phyloP scores from a whole-genome alignment of 2,329 filamentous ascomycete species.

The Phyllosticta citriasiana region DNA sequence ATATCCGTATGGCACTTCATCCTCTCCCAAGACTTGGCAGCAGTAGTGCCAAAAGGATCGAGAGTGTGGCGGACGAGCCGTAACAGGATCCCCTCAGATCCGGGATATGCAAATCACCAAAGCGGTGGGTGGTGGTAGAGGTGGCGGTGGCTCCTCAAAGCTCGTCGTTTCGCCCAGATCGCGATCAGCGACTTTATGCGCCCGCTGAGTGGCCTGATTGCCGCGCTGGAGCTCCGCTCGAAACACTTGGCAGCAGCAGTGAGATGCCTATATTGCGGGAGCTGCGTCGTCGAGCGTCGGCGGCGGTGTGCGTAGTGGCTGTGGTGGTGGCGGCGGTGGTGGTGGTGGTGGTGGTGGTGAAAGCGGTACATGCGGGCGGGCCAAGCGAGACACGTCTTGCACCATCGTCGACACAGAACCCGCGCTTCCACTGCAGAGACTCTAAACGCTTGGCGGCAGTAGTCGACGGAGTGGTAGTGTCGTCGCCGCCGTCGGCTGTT shows the following conservation, averaged over 20 bases:
- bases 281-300: not conserved
- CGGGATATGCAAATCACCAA: not conserved
- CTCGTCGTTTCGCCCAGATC: not conserved
- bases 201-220: not conserved
- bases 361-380: not conserved
- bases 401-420: not conserved
- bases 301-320: not conserved
- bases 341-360: not conserved
- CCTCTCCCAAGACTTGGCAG: not conserved
- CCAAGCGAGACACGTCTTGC: not conserved
- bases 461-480: not conserved
- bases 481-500: not conserved
- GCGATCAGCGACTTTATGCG: not conserved
- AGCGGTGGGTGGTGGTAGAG: not conserved
- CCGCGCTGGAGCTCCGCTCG: not conserved
- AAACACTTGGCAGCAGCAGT: not conserved
- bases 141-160: not conserved
- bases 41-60: not conserved
- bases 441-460: not conserved
- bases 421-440: not conserved
- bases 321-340: not conserved
- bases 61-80: not conserved
- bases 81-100: not conserved
- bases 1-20: not conserved
- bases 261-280: not conserved